Evolutionary conservation across 345 rosid species (phyloP).

Genomic region (Acer yangbiense): DNA sequence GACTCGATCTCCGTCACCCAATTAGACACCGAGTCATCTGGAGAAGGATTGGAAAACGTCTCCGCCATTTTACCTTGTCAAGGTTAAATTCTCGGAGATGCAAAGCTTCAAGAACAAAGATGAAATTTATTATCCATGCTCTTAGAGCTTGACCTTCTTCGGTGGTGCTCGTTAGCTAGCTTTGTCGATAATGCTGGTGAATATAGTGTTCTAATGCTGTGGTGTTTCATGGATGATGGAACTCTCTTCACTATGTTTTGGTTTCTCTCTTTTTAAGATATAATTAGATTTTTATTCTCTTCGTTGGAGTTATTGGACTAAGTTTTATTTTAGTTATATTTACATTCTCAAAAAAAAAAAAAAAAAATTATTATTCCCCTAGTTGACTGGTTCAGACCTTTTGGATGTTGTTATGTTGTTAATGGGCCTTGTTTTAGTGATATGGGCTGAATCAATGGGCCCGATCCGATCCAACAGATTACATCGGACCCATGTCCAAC

Average conservation of each 20-base stretch:
- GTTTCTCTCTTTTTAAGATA: not conserved
- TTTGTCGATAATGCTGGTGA: not conserved
- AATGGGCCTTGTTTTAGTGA: too few relatives aligned
- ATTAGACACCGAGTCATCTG: constrained; percentile 32
- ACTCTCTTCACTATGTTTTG: not conserved
- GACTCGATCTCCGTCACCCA: constrained; percentile 56
- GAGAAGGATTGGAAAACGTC: constrained; percentile 23
- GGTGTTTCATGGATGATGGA: not conserved
- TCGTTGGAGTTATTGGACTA: not conserved
- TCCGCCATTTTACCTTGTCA: not conserved
- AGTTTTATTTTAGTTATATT: too few relatives aligned
- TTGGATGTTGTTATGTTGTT: too few relatives aligned
- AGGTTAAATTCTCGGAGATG: constrained; percentile 47
- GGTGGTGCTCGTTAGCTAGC: not conserved
- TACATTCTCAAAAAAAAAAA: too few relatives aligned
- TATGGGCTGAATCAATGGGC: too few relatives aligned
- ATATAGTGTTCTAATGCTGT: not conserved
- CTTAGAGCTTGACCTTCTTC: constrained; percentile 15
- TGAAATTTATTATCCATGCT: constrained; percentile 32
- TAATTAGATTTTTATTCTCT: not conserved
- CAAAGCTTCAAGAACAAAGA: constrained; percentile 72
- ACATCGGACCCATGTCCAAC: too few relatives aligned
- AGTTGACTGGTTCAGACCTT: too few relatives aligned
- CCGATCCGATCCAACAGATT: too few relatives aligned
- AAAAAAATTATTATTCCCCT: too few relatives aligned